phyloP scores from a whole-genome alignment of 441 rosid species.

The Sinapis alba region DNA sequence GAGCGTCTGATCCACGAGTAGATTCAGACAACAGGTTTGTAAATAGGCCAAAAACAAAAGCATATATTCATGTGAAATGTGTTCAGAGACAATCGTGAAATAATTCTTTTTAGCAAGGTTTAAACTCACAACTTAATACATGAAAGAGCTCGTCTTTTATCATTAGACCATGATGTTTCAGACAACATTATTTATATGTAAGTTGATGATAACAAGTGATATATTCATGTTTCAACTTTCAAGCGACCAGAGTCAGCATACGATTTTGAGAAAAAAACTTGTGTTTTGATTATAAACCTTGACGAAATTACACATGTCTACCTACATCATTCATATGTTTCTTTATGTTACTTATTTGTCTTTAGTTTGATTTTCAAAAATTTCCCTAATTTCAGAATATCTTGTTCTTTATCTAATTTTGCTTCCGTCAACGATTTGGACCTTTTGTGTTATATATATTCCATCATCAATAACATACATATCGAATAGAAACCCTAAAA shows the following conservation, averaged over 20 bases:
- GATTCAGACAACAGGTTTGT: too few species aligned
- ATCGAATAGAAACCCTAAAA: too few species aligned
- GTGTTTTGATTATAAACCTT: background rate
- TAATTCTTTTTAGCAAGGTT: too few species aligned
- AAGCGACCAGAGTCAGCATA: background rate
- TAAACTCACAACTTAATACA: too few species aligned
- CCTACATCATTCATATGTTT: background rate
- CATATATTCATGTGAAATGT: too few species aligned
- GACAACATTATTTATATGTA: too few species aligned
- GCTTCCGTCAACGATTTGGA: constrained; percentile 1
- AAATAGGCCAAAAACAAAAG: too few species aligned
- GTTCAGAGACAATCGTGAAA: too few species aligned
- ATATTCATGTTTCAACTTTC: background rate
- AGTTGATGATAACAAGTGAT: background rate
- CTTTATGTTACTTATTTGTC: background rate
- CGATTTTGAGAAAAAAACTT: background rate
- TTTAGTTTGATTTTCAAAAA: background rate
- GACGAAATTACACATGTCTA: background rate
- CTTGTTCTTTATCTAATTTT: background rate
- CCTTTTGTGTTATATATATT: background rate
- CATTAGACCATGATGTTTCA: too few species aligned
- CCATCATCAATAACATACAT: constrained; percentile 8
- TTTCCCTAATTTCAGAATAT: background rate
- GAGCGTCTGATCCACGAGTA: too few species aligned
- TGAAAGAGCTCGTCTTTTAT: too few species aligned